Evolutionary conservation across 164 flowering plant species (phyloP).

Genomic region (Tetracentron sinense): DNA sequence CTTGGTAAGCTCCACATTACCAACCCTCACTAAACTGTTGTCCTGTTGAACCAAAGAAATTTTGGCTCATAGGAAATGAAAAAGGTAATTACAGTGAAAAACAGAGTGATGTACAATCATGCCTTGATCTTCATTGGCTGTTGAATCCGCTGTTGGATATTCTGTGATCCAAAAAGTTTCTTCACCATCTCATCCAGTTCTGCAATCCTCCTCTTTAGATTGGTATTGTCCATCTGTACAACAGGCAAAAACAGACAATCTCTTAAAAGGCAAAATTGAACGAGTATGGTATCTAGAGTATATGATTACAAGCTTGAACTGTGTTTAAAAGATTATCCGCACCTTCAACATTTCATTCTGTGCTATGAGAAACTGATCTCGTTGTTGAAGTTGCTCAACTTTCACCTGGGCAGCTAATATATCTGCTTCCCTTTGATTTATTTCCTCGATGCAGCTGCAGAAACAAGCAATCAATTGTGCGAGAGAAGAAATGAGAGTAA

Average conservation of each 20-base stretch:
- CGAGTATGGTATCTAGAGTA: background rate
- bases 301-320: constrained; percentile 7
- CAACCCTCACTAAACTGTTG: constrained; percentile 14
- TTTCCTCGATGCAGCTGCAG: constrained; percentile 51
- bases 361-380: constrained; percentile 62
- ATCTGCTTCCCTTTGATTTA: constrained; percentile 41
- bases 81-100: background rate
- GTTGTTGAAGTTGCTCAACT: constrained; percentile 54
- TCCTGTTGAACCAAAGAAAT: constrained; percentile 27
- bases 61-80: background rate
- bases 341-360: constrained; percentile 90
- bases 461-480: constrained; percentile 6
- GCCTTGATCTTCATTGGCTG: constrained; percentile 33
- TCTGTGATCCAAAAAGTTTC: constrained; percentile 32
- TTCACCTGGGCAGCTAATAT: constrained; percentile 39
- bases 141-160: constrained; percentile 25
- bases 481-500: background rate
- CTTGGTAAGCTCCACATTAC: constrained; percentile 30
- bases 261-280: background rate
- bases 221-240: constrained; percentile 57
- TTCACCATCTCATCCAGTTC: constrained; percentile 70
- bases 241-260: constrained; percentile 1
- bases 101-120: constrained; percentile 12
- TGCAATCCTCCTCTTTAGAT: constrained; percentile 44
- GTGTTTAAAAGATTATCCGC: background rate